Conservation (phyloP, 768 basidiomycete species). For the Phallus indusiatus region DNA sequence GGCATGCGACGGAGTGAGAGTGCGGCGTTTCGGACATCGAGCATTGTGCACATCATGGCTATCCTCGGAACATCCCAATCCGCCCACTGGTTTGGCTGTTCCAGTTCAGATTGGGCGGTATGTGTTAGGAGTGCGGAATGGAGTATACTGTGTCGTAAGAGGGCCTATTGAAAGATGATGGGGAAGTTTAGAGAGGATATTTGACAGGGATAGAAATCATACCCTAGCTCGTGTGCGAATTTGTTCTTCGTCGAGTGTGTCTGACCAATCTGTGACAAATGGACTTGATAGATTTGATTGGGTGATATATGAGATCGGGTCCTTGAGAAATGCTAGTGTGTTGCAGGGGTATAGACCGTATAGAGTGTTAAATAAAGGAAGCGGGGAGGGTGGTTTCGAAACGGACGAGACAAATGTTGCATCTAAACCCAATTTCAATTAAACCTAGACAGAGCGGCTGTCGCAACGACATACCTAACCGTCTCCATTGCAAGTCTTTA, state of each 20-base stretch:
- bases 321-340: slow-evolving; percentile 66
- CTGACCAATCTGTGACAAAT: slow-evolving; percentile 63
- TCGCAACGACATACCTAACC: slow-evolving; percentile 25
- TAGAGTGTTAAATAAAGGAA: slow-evolving; percentile 63
- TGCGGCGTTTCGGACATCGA: slow-evolving; percentile 49
- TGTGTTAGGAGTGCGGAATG: slow-evolving; percentile 66
- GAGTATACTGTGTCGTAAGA: slow-evolving; percentile 62
- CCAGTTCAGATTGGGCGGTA: slow-evolving; percentile 55
- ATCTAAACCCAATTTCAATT: slow-evolving; percentile 24
- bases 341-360: slow-evolving; percentile 93
- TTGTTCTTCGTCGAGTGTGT: slow-evolving; percentile 56
- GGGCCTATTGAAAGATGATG: slow-evolving; percentile 30
- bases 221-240: slow-evolving; percentile 71
- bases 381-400: slow-evolving; percentile 49
- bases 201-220: background rate
- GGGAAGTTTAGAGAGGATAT: background rate
- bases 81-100: slow-evolving; percentile 56
- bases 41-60: slow-evolving; percentile 57
- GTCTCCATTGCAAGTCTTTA: slow-evolving; percentile 58
- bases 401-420: slow-evolving; percentile 43
- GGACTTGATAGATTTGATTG: slow-evolving; percentile 43
- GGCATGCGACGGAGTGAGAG: slow-evolving; percentile 16
- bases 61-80: slow-evolving; percentile 53
- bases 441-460: background rate
- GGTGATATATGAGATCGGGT: slow-evolving; percentile 54